A percentile compares a stretch with the other conserved stretches of the same genome.
Evolutionary conservation across 345 rosid species (phyloP).

Genomic region (Camelina laxa): DNA sequence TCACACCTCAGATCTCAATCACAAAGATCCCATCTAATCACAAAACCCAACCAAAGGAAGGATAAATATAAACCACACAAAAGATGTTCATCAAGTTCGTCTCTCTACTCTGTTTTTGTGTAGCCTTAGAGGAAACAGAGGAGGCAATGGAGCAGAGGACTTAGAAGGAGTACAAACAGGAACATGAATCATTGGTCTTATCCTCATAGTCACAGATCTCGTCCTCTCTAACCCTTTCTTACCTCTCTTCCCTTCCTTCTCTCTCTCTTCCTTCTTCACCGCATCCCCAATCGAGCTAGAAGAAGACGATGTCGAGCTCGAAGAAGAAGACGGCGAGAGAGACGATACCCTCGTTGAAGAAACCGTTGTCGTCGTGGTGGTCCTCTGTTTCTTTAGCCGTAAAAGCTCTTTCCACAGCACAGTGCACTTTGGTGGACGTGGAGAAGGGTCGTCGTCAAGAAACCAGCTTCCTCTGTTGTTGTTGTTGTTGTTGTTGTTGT

Average conservation of each 20-base stretch:
- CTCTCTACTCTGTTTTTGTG: constrained; percentile 68
- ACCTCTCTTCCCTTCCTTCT: constrained; percentile 67
- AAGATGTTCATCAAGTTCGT: constrained; percentile 29
- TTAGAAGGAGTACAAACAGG: constrained; percentile 73
- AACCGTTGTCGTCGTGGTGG: constrained; percentile 49
- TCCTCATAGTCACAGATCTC: constrained; percentile 74
- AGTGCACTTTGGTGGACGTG: constrained; percentile 94
- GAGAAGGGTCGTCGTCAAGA: constrained; percentile 95
- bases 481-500: constrained; percentile 16
- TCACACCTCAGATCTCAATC: constrained; percentile 40
- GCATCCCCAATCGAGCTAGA: constrained; percentile 60
- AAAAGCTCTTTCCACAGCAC: constrained; percentile 94
- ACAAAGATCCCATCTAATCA: constrained; percentile 40
- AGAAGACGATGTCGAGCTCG: constrained; percentile 69
- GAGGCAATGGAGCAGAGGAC: constrained; percentile 57
- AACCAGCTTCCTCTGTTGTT: constrained; percentile 63
- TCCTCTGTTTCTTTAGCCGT: constrained; percentile 78
- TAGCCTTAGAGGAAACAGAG: constrained; percentile 59
- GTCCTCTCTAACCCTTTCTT: constrained; percentile 84
- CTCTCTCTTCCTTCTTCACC: constrained; percentile 51
- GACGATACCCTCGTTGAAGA: constrained; percentile 65
- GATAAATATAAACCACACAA: constrained; percentile 5
- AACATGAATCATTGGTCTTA: constrained; percentile 85
- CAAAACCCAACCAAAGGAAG: constrained; percentile 16
- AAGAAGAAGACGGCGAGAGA: constrained; percentile 68